These are phyloP conservation scores for Anthracocystis panici-leucophaei DNA, from an alignment of 1,284 basidiomycete species.

Conservation along the genomic window DNA sequence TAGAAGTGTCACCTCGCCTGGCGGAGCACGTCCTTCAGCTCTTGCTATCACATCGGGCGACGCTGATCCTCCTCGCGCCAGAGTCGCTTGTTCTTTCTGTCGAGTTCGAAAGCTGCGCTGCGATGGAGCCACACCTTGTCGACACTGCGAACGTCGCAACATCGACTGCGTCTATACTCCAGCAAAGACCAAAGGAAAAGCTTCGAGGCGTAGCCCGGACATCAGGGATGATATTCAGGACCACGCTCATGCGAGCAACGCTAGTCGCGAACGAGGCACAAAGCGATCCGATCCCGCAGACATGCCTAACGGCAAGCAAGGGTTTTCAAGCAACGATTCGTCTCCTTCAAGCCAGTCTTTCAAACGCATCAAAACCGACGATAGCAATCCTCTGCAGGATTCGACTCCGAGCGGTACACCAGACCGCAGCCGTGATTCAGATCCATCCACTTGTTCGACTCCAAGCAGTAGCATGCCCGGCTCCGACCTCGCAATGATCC, in stretches of 20 bases:
- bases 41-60: slow-evolving; percentile 3
- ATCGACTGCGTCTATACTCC: slow-evolving; percentile 45
- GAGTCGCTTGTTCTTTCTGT: slow-evolving; percentile 50
- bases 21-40: background rate
- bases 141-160: slow-evolving; percentile 48
- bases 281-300: slow-evolving; percentile 15
- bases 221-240: slow-evolving; percentile 4
- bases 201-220: slow-evolving; percentile 7
- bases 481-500: slow-evolving; percentile 53
- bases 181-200: slow-evolving; percentile 30
- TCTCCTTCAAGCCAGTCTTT: background rate
- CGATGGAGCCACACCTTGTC: slow-evolving; percentile 46
- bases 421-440: background rate
- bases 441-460: slow-evolving; percentile 1
- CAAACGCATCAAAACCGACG: slow-evolving; percentile 9
- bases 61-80: slow-evolving; percentile 43
- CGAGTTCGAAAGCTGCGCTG: slow-evolving; percentile 50
- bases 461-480: slow-evolving; percentile 45
- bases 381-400: background rate
- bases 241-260: background rate
- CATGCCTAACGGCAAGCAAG: background rate
- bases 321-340: too few species aligned
- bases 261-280: slow-evolving; percentile 10
- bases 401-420: background rate
- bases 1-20: background rate